phyloP scores from a whole-genome alignment of 2,329 filamentous ascomycete genomes.

The Sordariomycetes sp. region DNA sequence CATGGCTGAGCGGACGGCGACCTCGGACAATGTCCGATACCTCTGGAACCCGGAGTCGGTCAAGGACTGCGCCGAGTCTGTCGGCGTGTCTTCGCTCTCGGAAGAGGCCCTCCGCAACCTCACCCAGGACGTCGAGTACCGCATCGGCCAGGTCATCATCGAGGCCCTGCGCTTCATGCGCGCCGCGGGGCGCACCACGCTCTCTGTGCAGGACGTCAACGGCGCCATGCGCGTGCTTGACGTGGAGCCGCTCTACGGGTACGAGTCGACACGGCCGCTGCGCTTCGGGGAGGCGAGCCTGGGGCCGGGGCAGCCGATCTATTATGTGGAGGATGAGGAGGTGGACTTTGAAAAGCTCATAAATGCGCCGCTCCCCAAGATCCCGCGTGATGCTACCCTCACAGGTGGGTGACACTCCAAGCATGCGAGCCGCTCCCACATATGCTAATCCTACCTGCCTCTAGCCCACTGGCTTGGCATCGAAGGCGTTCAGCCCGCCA shows the following conservation, averaged over 20 bases:
- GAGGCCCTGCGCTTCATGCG: constrained; percentile 96
- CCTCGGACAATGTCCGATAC: constrained; percentile 32
- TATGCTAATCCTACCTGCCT: neutral
- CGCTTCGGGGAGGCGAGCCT: constrained; percentile 89
- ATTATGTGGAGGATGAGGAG: constrained; percentile 97
- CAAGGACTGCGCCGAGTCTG: constrained; percentile 88
- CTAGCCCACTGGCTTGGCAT: constrained; percentile 80
- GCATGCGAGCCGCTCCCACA: no score
- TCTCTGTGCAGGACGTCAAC: constrained; percentile 83
- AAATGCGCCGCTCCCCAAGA: constrained; percentile 89
- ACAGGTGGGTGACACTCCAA: constrained; percentile 51
- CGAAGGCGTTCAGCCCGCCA: constrained; percentile 92
- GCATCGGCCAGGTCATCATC: constrained; percentile 84
- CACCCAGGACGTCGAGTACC: constrained; percentile 90
- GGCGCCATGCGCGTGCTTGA: constrained; percentile 79
- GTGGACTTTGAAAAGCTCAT: constrained; percentile 98
- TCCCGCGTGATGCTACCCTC: constrained; percentile 84
- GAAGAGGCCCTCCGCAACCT: constrained; percentile 83
- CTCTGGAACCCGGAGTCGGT: constrained; percentile 97
- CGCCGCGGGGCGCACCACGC: constrained; percentile 71
- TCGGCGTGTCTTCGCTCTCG: constrained; percentile 71
- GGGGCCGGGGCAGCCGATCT: constrained; percentile 86
- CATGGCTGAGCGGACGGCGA: neutral
- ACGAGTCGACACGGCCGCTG: constrained; percentile 82
- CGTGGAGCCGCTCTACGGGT: constrained; percentile 91